Evolutionary conservation across 352 stramenopile genomes (phyloP).

Genomic region (Globisporangium sylvaticum): DNA sequence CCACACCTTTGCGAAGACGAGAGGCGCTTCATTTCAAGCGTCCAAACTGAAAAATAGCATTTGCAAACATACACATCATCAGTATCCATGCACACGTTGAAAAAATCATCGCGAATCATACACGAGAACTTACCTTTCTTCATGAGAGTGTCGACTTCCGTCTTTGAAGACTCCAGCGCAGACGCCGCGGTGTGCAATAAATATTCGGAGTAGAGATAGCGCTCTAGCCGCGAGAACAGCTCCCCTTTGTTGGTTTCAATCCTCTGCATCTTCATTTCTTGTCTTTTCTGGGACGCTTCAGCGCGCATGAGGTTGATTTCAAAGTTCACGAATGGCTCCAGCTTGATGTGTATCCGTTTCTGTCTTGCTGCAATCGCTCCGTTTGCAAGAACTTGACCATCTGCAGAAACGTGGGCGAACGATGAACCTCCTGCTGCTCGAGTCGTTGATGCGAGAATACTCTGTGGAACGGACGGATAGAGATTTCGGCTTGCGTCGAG

Average conservation of each 20-base stretch:
- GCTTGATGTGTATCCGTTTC: constrained; percentile 61
- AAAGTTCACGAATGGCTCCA: constrained; percentile 80
- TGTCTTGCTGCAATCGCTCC: constrained; percentile 14
- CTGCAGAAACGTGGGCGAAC: constrained; percentile 9
- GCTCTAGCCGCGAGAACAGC: constrained; percentile 62
- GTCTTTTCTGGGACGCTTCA: constrained; percentile 70
- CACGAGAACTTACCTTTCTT: constrained; percentile 55
- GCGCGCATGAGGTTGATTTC: constrained; percentile 79
- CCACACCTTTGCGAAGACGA: constrained; percentile 53
- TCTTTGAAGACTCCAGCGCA: constrained; percentile 51
- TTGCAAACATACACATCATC: not conserved
- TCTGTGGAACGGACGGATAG: constrained; percentile 35
- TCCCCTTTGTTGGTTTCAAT: constrained; percentile 83
- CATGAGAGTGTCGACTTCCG: constrained; percentile 57
- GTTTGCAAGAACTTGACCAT: constrained; percentile 32
- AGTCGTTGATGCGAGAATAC: not conserved
- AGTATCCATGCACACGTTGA: not conserved
- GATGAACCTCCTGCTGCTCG: constrained; percentile 8
- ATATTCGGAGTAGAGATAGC: constrained; percentile 79
- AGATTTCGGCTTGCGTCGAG: constrained; percentile 30
- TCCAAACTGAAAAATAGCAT: constrained; percentile 38
- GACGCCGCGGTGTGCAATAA: constrained; percentile 65
- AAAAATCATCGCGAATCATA: not conserved
- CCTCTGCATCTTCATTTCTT: constrained; percentile 82
- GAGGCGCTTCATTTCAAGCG: constrained; percentile 51